Base-by-base conservation (phyloP, 2,329 filamentous ascomycete genomes). In the Ophiostoma triangulosporum region DNA sequence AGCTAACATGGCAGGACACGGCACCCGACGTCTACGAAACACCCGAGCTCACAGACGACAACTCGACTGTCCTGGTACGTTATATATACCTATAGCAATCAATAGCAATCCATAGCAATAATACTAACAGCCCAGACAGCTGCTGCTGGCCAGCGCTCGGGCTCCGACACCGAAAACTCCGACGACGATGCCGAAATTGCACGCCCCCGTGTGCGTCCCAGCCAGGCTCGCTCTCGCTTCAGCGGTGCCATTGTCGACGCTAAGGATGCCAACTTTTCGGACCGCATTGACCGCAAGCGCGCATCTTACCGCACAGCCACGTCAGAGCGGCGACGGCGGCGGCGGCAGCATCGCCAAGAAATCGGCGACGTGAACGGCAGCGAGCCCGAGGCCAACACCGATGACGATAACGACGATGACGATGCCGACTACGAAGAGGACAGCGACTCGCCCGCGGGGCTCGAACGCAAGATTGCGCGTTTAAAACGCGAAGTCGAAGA, bases 21-120 rank as follows among this genome's bases (percentile, higher is more conserved):
- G 89, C 90, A 27, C 90, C 90, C 60, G 93, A 97, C 64, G 88
- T 95, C 63, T 97, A 96, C 73, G 91, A 97, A 70, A 97, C 93
- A 15, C 90, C 91, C 60, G 90, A 95, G 54, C 73, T 96, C 60
- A 91, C 86, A 54, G 88, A 95, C 64, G 90, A 95, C 68, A 86
- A 81, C 58, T 95, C 89, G 22, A 95, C 89, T 48, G 72, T 89
- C 54, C 86, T 83, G 54, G 87, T 91, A 72, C 68, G 78, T 45
- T 46, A 22, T 11, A 14, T 11, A 6, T 14, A n/a, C 17, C n/a
- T 11, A 14, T 48, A 9, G 6, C 7, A n/a, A 29, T 6, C 26
- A 29, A 27, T 48, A 20, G 15, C 5, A 29, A 48, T 6, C 6
- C n/a, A n/a, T n/a, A n/a, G n/a, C n/a, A n/a, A n/a, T n/a, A n/a